Evolutionary conservation across 768 basidiomycete species (phyloP), one percentile per base, ranked within the genome.

Genomic region (Coprinopsis strossmayeri): DNA sequence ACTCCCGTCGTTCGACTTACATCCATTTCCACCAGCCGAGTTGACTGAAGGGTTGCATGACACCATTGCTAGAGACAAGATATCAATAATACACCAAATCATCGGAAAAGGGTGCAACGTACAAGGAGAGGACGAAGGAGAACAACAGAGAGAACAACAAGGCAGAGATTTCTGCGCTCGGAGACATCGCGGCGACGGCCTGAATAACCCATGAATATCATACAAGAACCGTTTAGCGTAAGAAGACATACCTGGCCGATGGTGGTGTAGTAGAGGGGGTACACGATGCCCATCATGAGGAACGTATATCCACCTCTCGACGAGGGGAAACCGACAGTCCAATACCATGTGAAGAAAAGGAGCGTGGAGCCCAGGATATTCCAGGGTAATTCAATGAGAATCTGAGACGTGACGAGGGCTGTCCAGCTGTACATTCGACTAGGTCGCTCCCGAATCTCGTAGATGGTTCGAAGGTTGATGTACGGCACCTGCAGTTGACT

Each of bases 301-400:
- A 70, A 83, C 2, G 76, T 77, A 56, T 77, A 84, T n/a, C 74
- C 84, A 3, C 72, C 81, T 30, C 82, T 65, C 11, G 69, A 67
- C 1, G 62, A 65, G 7, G 69, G 67, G 56, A 80, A 81, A 0
- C 82, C 82, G 43, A 84, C 78, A 3, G 82, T 81, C 78, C 78
- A 84, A 62, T 74, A 86, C 83, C 83, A 87, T 55, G 74, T 77
- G 45, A 82, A 55, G 66, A 77, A 87, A 64, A 81, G 73, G 11
- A 86, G 47, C 0, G 72, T 67, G 1, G 81, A 78, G 25, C 76
- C 76, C 3, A 79, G 5, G 30, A 83, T 71, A 52, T 82, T 82
- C 77, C 78, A 51, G 1, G 81, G 81, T 0, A 82, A 45, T 52
- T 82, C 82, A 3, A 76, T 69, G 7, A 82, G 54, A 38, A 83